Evolutionary conservation across 2,329 filamentous ascomycete species (phyloP), one percentile per base, ranked within the genome.

Genomic region (Colletotrichum horii): DNA sequence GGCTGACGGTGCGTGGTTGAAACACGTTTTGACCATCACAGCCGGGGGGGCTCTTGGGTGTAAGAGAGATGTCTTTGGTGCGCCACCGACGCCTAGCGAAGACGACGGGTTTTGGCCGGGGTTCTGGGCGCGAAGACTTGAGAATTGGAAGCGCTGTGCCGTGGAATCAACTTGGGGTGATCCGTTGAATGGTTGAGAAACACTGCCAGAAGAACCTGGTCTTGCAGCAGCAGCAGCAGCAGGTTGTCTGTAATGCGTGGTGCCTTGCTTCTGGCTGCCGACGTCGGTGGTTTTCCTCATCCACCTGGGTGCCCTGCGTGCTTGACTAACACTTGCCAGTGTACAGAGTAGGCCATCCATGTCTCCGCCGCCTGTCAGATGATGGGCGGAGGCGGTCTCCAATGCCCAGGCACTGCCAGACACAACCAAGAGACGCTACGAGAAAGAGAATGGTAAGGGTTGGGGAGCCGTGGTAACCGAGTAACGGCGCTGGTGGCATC

Each of bases 21-120:
- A 83, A 82, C 80, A 81, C 80, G 79, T 82, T 82, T 83, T 79
- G 71, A 71, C 74, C 74, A 76, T 75, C 24, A 24, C 66, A 62
- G 52, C 66, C 61, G 64, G 71, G 74, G 61, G 32, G 58, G 11
- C 26, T 38, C 70, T 69, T 65, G 70, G 70, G 70, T 73, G 65
- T 65, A 61, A 71, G 61, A 71, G 72, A 32, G n/a, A 9, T 55
- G 32, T 62, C 15, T 22, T 22, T n/a, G 55, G 55, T 58, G 55
- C 24, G 55, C 19, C n/a, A 62, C 28, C 14, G 60, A 32, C 16
- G 26, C 56, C 26, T 28, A 32, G 58, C 58, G 28, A 61, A 36
- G 61, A 26, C 60, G 56, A 34, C 66, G n/a, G 34, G 30, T 65
- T 62, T 66, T 34, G 56, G 36, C 34, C 55, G 34, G 66, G 56